phyloP scores from a whole-genome alignment of 768 basidiomycete genomes.

The Daedalea quercina region DNA sequence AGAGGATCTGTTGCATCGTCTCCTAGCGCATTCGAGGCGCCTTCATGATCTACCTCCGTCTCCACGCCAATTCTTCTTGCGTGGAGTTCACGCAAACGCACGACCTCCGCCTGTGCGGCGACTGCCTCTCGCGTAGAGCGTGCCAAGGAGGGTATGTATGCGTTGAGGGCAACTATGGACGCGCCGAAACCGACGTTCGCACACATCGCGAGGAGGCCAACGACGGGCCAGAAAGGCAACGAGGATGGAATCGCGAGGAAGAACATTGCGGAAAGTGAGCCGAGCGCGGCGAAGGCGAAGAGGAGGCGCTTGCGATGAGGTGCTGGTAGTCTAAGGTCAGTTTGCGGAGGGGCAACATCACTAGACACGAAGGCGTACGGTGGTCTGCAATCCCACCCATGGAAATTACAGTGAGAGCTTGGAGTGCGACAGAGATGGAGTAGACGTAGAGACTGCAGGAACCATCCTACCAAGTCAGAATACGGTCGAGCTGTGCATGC shows the following conservation, averaged over 20 bases:
- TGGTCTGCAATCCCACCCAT: slow-evolving; percentile 90
- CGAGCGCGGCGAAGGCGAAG: slow-evolving; percentile 64
- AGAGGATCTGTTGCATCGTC: slow-evolving; percentile 8
- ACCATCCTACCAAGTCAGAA: not conserved
- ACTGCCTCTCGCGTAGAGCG: slow-evolving; percentile 56
- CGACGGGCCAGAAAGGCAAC: slow-evolving; percentile 62
- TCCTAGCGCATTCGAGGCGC: not conserved
- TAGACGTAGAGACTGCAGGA: slow-evolving; percentile 71
- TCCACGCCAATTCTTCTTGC: not conserved
- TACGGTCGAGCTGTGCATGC: not conserved
- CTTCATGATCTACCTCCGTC: slow-evolving; percentile 3
- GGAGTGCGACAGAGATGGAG: slow-evolving; percentile 81
- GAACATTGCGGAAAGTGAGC: slow-evolving; percentile 57
- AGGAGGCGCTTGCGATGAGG: slow-evolving; percentile 74
- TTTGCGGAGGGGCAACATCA: not conserved
- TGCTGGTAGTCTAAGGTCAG: slow-evolving; percentile 26
- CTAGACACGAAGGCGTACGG: slow-evolving; percentile 41
- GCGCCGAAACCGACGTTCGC: slow-evolving; percentile 88
- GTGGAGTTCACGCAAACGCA: not conserved
- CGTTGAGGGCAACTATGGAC: slow-evolving; percentile 83
- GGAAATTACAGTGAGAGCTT: slow-evolving; percentile 92
- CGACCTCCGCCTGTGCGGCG: slow-evolving; percentile 29
- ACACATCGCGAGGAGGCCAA: slow-evolving; percentile 61
- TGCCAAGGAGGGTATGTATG: slow-evolving; percentile 76
- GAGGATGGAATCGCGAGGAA: slow-evolving; percentile 73